Evolutionary conservation across 2,329 filamentous ascomycete genomes (phyloP).

Genomic region (Nannizziopsis barbatae): DNA sequence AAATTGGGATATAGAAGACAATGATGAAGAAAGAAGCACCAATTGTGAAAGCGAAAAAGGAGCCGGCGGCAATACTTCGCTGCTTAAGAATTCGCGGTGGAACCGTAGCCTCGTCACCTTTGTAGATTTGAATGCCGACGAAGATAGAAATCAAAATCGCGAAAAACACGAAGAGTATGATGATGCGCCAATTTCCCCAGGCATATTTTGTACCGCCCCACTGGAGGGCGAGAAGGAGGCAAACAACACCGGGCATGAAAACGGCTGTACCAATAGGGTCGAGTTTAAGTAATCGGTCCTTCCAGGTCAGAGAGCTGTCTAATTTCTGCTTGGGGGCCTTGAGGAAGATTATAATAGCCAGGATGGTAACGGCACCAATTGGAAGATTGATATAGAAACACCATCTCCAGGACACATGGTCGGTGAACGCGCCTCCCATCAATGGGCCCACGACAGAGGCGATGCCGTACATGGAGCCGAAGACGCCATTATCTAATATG

Average conservation of each 20-base stretch:
- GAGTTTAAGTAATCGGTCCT: conserved; percentile 23
- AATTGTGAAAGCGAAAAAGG: conserved; percentile 8
- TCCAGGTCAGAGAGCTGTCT: conserved; percentile 17
- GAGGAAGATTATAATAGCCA: conserved; percentile 26
- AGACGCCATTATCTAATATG: conserved; percentile 12
- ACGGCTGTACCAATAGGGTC: conserved; percentile 36
- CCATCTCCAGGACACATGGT: conserved; percentile 35
- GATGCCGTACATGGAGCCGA: conserved; percentile 16
- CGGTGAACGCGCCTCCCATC: conserved; percentile 36
- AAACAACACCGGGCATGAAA: conserved; percentile 37
- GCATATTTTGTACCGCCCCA: conserved; percentile 36
- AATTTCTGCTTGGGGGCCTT: conserved; percentile 22
- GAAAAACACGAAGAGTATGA: conserved; percentile 42
- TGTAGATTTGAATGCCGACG: conserved; percentile 26
- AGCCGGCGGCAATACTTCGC: conserved; percentile 6
- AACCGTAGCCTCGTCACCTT: conserved; percentile 20
- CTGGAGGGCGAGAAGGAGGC: conserved; percentile 41
- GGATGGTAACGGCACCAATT: conserved; percentile 17
- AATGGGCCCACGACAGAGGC: conserved; percentile 15
- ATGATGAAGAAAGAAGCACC: conserved; percentile 14
- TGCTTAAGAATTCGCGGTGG: conserved; percentile 22
- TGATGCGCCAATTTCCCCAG: conserved; percentile 38
- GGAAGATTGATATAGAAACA: conserved; percentile 36
- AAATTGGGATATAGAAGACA: conserved; percentile 23
- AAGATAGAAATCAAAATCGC: conserved; percentile 39